Base-by-base conservation (phyloP, 2,329 filamentous ascomycete genomes). In the Cercospora nicotianae region DNA sequence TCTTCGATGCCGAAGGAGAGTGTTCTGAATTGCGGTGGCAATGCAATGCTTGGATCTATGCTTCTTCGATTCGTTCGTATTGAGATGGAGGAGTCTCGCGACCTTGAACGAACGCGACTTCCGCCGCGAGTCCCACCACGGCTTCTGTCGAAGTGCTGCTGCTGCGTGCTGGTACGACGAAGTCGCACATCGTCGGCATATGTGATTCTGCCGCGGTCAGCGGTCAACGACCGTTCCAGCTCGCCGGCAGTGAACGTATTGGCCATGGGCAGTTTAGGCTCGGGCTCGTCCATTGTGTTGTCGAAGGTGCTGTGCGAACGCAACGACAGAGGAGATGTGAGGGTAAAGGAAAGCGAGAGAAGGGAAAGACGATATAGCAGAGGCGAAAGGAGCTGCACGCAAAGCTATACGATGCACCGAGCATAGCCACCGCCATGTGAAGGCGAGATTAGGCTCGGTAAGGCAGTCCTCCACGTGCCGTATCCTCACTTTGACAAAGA, bases 21-120 rank as follows among this genome's bases (percentile, higher is more conserved):
- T 2, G 81, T 83, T 30, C 81, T 76, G 70, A 81, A 83, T 28
- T 78, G 75, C 65, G 82, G 82, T 16, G 81, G 81, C 5, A 83
- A 74, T 0, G 76, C 80, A 61, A 81, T 76, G 55, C 77, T 77
- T 3, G 81, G 81, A 60, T 83, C 80, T n/a, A 83, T 75, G 72
- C 77, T 74, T 69, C 75, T 70, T 67, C 80, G 75, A 75, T 63
- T 74, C 69, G 80, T 70, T 66, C 77, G 69, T 72, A 77, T 78
- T 65, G 81, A 75, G 72, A 80, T 72, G 5, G 75, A 76, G 3
- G 70, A 72, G 66, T 78, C 77, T 57, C 73, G 66, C 12, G 73
- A 75, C 45, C 69, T 67, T 31, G 73, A 75, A 5, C 73, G 69
- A 3, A 39, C 39, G 8, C 51, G 64, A 28, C 57, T 48, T 13